Conservation (phyloP, 192 early-diverging fungal genomes). For the Pilobolus umbonatus region DNA sequence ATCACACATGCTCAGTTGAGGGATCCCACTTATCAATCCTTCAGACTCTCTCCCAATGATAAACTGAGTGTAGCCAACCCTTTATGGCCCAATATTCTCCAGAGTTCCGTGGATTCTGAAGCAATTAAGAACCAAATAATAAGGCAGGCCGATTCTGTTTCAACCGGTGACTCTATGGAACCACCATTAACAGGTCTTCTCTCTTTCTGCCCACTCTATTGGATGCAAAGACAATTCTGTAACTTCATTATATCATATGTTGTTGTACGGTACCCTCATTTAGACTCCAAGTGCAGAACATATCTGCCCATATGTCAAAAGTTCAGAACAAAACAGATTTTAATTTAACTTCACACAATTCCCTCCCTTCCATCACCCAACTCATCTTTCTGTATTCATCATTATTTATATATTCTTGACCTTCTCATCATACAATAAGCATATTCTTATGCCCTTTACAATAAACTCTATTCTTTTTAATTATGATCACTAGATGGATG, state of each 20-base stretch:
- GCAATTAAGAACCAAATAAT: not conserved
- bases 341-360: too few relatives aligned
- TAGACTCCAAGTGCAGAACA: conserved; percentile 6
- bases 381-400: too few relatives aligned
- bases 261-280: conserved; percentile 8
- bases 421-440: too few relatives aligned
- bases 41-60: not conserved
- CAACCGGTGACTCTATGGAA: not conserved
- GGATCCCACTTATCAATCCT: not conserved
- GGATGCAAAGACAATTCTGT: conserved; percentile 14
- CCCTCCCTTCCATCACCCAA: too few relatives aligned
- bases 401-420: too few relatives aligned
- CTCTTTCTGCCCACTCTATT: conserved; percentile 5
- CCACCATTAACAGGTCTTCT: not conserved
- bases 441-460: too few relatives aligned
- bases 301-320: conserved; percentile 13
- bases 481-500: too few relatives aligned
- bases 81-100: not conserved
- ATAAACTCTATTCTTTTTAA: too few relatives aligned
- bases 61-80: not conserved
- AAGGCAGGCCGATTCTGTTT: not conserved
- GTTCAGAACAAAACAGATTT: too few relatives aligned
- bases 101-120: not conserved
- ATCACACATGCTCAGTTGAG: not conserved
- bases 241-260: conserved; percentile 9